phyloP scores from a whole-genome alignment of 352 stramenopile species.

The Globisporangium polare region DNA sequence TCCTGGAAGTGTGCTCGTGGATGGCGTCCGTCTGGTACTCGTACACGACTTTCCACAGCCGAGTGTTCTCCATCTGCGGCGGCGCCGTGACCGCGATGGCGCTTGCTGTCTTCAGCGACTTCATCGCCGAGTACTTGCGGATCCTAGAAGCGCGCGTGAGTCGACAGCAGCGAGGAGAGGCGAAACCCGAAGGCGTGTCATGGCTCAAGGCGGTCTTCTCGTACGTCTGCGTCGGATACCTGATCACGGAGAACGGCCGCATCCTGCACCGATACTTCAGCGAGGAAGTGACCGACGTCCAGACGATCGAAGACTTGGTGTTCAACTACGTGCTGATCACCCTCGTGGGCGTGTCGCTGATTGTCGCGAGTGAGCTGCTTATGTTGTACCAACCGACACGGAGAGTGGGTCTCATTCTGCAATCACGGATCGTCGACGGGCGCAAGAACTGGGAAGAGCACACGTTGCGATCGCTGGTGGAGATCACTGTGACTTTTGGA shows the following conservation, averaged over 20 bases:
- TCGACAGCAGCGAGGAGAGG: conserved; percentile 24
- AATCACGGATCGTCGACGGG: conserved; percentile 68
- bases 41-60: conserved; percentile 53
- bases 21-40: conserved; percentile 65
- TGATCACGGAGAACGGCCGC: conserved; percentile 47
- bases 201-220: conserved; percentile 69
- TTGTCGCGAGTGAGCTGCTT: conserved; percentile 74
- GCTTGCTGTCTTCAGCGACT: conserved; percentile 53
- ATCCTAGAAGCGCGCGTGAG: conserved; percentile 44
- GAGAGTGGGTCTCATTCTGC: conserved; percentile 50
- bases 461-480: conserved; percentile 50
- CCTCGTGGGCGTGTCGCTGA: conserved; percentile 66
- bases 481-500: conserved; percentile 52
- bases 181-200: conserved; percentile 33
- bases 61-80: conserved; percentile 35
- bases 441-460: conserved; percentile 64
- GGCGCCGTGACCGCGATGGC: conserved; percentile 36
- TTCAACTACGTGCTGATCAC: conserved; percentile 72
- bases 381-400: conserved; percentile 65
- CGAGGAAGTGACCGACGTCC: conserved; percentile 22
- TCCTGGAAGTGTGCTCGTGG: conserved; percentile 73
- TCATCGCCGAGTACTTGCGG: conserved; percentile 50
- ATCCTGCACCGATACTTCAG: conserved; percentile 47
- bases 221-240: conserved; percentile 61
- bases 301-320: conserved; percentile 56